Percentiles rank a stretch among this genome's conserved stretches.
phyloP scores from a whole-genome alignment of 208 protist genomes.

The Trypanosoma boissoni region DNA sequence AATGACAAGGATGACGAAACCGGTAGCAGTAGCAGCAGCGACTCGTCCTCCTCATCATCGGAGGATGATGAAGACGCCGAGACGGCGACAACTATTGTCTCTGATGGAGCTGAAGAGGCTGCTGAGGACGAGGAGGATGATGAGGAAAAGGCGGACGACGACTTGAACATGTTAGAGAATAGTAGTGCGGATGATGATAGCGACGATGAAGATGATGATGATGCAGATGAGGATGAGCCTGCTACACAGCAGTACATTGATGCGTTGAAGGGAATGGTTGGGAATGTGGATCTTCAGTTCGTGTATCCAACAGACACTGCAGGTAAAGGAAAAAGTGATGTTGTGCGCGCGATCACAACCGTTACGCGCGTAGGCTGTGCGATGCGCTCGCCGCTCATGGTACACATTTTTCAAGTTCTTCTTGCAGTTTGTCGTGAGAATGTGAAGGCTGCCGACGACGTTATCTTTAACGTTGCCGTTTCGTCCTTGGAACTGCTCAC shows the following conservation, averaged over 20 bases:
- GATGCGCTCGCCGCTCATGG: conserved; percentile 63
- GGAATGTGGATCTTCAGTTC: conserved; percentile 80
- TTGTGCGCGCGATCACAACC: conserved; percentile 69
- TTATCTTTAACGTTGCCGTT: conserved; percentile 64
- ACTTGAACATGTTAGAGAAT: conserved; percentile 4
- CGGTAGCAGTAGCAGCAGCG: too few relatives aligned
- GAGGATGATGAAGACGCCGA: conserved; percentile 23
- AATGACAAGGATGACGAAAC: conserved; percentile 14
- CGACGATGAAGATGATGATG: conserved; percentile 12
- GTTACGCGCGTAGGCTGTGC: conserved; percentile 58
- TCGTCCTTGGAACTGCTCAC: conserved; percentile 74
- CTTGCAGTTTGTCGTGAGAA: conserved; percentile 78
- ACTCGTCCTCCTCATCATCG: not conserved
- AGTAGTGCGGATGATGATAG: conserved; percentile 20
- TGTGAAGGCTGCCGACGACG: conserved; percentile 75
- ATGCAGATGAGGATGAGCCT: conserved; percentile 65
- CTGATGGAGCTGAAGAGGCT: conserved; percentile 23
- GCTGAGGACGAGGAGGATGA: conserved; percentile 23
- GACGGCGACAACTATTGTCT: not conserved
- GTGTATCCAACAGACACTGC: conserved; percentile 69
- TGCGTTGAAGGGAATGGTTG: conserved; percentile 79
- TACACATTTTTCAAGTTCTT: conserved; percentile 86
- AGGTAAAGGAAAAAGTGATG: conserved; percentile 77
- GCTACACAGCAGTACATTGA: conserved; percentile 86
- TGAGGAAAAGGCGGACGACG: conserved; percentile 16